Evolutionary conservation across 1,139 yeast genomes (phyloP).

Genomic region (Entelexis paramagnoliae): DNA sequence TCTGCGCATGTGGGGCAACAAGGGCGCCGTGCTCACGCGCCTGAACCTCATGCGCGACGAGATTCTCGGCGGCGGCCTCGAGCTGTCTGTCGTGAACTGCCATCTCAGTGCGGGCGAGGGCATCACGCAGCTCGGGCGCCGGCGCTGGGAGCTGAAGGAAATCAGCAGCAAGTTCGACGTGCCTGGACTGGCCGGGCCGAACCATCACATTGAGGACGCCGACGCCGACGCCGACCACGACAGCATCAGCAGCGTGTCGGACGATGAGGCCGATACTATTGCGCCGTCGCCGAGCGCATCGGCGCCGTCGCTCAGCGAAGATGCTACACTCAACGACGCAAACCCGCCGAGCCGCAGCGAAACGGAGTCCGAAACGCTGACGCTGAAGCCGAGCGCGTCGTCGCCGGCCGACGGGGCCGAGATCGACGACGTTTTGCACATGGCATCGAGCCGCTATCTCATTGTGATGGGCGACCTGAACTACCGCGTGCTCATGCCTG

Average conservation of each 20-base stretch:
- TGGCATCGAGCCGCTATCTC: slow-evolving; percentile 14
- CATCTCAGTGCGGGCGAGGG: slow-evolving; percentile 69
- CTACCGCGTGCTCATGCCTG: slow-evolving; percentile 47
- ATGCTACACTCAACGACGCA: not conserved
- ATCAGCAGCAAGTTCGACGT: slow-evolving; percentile 30
- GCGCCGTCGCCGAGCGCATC: not conserved
- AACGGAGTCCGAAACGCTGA: not conserved
- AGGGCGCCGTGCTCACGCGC: slow-evolving; percentile 43
- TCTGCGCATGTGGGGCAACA: slow-evolving; percentile 49
- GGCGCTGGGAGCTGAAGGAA: slow-evolving; percentile 39
- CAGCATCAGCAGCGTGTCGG: slow-evolving; percentile 16
- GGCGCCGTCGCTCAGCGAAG: not conserved
- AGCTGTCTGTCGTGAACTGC: slow-evolving; percentile 47
- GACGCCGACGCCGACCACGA: slow-evolving; percentile 12
- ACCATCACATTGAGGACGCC: slow-evolving; percentile 8
- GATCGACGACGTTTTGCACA: slow-evolving; percentile 6
- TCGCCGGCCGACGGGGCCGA: not conserved
- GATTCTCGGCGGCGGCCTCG: slow-evolving; percentile 34
- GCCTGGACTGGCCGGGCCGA: slow-evolving; percentile 21
- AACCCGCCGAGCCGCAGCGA: not conserved
- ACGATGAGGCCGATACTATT: slow-evolving; percentile 7
- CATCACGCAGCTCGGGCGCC: slow-evolving; percentile 34
- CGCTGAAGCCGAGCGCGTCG: not conserved
- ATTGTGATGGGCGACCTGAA: slow-evolving; percentile 54
- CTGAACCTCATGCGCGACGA: slow-evolving; percentile 30